Evolutionary conservation across 2,329 filamentous ascomycete genomes (phyloP), one percentile per base, ranked within the genome.

Genomic region (Apiospora kogelbergensis): DNA sequence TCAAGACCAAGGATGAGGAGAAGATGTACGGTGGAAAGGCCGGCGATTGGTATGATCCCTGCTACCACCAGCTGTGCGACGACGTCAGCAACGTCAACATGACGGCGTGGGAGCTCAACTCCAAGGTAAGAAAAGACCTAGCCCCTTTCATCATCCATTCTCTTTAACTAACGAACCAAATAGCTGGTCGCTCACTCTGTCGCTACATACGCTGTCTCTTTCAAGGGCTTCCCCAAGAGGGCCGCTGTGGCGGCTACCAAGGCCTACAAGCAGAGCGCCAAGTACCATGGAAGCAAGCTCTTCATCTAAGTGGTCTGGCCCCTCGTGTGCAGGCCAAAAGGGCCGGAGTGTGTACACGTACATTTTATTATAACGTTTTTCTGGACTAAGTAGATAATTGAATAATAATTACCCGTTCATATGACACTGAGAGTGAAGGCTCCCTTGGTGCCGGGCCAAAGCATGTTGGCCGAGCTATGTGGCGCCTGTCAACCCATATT

Each of bases 11-110:
- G 65, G 84, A 89, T 42, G 90, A 95, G 76, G 86, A 80, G 2
- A 82, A 81, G 48, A 80, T 89, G 80, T 95, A 94, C 77, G 92
- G 93, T n/a, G 93, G 93, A 45, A 82, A 84, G 70, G 90, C 89
- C 0, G 91, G 87, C 24, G 80, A 85, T 33, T 85, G 85, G 83
- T 87, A 86, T 71, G 86, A 91, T 74, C 82, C 84, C 46, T 88
- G 87, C 82, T 89, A 90, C 75, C 87, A 91, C 76, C 83, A 89
- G 77, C 81, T 90, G 30, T 89, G 88, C 71, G 89, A 91, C 71
- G 84, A 88, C 69, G 77, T 89, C 33, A 74, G 74, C 74, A 90
- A 91, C 72, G 78, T 90, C 70, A 87, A 90, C 76, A 73, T 85
- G 71, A 88, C 85, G 2, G 88, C 89, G 1, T 90, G 87, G 87